phyloP scores from a whole-genome alignment of 768 basidiomycete genomes.

The Chalciporus piperatus region DNA sequence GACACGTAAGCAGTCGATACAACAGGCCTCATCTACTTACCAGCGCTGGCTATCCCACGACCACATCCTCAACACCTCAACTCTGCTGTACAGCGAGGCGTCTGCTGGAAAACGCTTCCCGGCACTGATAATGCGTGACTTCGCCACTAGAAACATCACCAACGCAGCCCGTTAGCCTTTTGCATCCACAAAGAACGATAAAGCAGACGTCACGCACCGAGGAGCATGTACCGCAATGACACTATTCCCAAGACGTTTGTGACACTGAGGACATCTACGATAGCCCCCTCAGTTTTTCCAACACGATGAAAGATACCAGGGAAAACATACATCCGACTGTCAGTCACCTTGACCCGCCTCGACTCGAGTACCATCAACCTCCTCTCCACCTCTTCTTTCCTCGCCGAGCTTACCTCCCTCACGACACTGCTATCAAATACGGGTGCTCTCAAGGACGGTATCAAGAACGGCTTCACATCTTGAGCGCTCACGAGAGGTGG shows the following conservation, averaged over 20 bases:
- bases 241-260: conserved; percentile 88
- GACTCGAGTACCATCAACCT: conserved; percentile 74
- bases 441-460: conserved; percentile 63
- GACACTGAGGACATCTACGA: conserved; percentile 90
- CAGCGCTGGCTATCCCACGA: neutral
- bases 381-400: conserved; percentile 73
- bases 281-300: too few species aligned
- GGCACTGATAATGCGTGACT: conserved; percentile 95
- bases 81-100: conserved; percentile 39
- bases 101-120: conserved; percentile 71
- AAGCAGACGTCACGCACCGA: conserved; percentile 45
- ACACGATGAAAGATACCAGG: conserved; percentile 1
- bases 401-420: conserved; percentile 67
- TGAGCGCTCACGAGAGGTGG: conserved; percentile 87
- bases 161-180: neutral
- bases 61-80: conserved; percentile 2
- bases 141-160: conserved; percentile 67
- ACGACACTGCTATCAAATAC: conserved; percentile 69
- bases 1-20: neutral
- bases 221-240: conserved; percentile 94
- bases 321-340: conserved; percentile 81
- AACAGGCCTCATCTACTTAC: neutral
- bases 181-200: neutral
- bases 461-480: conserved; percentile 75
- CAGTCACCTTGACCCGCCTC: conserved; percentile 83